Evolutionary conservation across 169 alveolate species (phyloP).

Genomic region (Plasmodium knowlesi): DNA sequence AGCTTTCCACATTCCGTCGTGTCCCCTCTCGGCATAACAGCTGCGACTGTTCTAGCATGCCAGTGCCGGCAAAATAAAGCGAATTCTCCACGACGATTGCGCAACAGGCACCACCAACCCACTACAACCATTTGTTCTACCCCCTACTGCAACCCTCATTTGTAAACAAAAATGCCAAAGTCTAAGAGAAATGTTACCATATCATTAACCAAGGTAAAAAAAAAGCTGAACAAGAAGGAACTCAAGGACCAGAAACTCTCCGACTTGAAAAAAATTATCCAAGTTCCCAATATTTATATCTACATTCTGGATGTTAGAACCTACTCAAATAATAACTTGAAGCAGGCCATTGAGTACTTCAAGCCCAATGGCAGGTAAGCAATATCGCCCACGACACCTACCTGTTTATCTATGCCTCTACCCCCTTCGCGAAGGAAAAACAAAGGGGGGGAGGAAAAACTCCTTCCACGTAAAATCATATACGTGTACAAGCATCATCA

Average conservation of each 20-base stretch:
- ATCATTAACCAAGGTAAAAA: slow-evolving; percentile 73
- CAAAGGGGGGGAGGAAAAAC: not conserved
- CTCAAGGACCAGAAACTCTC: slow-evolving; percentile 27
- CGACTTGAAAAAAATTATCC: slow-evolving; percentile 32
- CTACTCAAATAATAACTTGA: slow-evolving; percentile 59
- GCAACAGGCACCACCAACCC: not conserved
- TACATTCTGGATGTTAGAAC: slow-evolving; percentile 64
- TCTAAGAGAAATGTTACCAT: slow-evolving; percentile 69
- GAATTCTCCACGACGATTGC: not conserved
- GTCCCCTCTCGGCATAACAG: not conserved
- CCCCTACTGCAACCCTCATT: not conserved
- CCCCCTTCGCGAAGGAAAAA: not conserved
- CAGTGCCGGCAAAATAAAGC: not conserved
- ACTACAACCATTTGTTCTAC: not conserved
- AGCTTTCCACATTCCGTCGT: not conserved
- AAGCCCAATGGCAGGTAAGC: slow-evolving; percentile 62
- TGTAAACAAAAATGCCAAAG: slow-evolving; percentile 51
- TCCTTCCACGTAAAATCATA: not conserved
- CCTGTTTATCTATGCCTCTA: not conserved
- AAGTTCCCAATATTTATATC: slow-evolving; percentile 55
- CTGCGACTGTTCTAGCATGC: not conserved
- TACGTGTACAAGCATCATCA: not conserved
- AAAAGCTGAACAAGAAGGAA: slow-evolving; percentile 68
- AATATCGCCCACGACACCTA: not conserved
- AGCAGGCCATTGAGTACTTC: slow-evolving; percentile 63